phyloP scores from a whole-genome alignment of 352 stramenopile genomes.

The Phytophthora melonis region DNA sequence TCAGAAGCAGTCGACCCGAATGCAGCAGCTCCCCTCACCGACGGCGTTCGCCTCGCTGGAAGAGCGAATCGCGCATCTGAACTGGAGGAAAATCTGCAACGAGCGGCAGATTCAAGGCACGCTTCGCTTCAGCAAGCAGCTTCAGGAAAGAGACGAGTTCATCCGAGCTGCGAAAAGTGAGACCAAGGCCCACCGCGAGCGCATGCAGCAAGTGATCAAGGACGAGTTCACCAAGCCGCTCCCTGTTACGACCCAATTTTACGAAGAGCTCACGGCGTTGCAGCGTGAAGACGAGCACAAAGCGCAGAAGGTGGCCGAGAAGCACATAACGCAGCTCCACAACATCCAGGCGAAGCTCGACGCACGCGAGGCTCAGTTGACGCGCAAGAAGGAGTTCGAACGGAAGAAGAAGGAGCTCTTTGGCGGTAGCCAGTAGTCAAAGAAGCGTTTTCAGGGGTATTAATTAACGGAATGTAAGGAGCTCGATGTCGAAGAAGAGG shows the following conservation, averaged over 20 bases:
- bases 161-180: slow-evolving; percentile 56
- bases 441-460: not conserved
- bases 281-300: slow-evolving; percentile 45
- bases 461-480: slow-evolving; percentile 83
- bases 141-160: slow-evolving; percentile 72
- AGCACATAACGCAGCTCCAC: slow-evolving; percentile 60
- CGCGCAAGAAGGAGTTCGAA: slow-evolving; percentile 67
- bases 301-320: slow-evolving; percentile 37
- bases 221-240: slow-evolving; percentile 66
- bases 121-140: slow-evolving; percentile 62
- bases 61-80: slow-evolving; percentile 71
- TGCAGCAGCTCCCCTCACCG: slow-evolving; percentile 31
- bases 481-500: slow-evolving; percentile 93
- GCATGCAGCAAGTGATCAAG: slow-evolving; percentile 63
- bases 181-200: slow-evolving; percentile 48
- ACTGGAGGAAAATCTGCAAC: slow-evolving; percentile 81
- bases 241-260: slow-evolving; percentile 55
- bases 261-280: slow-evolving; percentile 33
- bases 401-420: slow-evolving; percentile 75
- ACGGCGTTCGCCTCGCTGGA: slow-evolving; percentile 66
- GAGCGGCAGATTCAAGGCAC: slow-evolving; percentile 76
- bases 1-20: not conserved
- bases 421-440: not conserved
- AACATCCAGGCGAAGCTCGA: slow-evolving; percentile 66
- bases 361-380: slow-evolving; percentile 46